Conservation (phyloP, 768 basidiomycete genomes). For the Termitomyces sp. region DNA sequence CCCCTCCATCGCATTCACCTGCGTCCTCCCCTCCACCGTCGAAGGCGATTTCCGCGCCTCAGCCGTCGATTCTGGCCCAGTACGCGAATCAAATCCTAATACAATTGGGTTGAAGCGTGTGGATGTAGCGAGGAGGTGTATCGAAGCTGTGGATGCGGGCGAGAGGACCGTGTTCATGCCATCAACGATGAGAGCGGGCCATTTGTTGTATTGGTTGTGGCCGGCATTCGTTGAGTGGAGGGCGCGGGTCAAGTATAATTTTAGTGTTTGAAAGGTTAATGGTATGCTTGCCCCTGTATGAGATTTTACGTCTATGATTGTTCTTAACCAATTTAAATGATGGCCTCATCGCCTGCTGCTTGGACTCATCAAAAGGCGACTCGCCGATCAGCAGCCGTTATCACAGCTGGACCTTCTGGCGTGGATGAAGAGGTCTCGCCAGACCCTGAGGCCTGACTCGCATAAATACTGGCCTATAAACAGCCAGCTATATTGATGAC, state of each 20-base stretch:
- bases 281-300: background rate
- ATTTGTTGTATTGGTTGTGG: conserved; percentile 61
- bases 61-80: conserved; percentile 57
- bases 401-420: background rate
- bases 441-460: too few relatives aligned
- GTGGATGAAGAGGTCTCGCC: too few relatives aligned
- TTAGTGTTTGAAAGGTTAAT: conserved; percentile 13
- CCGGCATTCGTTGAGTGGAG: conserved; percentile 52
- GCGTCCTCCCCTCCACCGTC: conserved; percentile 63
- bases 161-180: conserved; percentile 62
- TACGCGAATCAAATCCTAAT: conserved; percentile 48
- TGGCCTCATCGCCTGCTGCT: too few relatives aligned
- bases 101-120: conserved; percentile 53
- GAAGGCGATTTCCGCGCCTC: conserved; percentile 77
- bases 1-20: conserved; percentile 57
- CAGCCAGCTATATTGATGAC: too few relatives aligned
- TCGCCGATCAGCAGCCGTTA: too few relatives aligned
- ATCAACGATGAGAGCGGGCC: conserved; percentile 35
- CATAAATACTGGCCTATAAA: too few relatives aligned
- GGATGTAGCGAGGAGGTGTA: conserved; percentile 53
- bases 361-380: too few relatives aligned
- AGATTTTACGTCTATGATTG: background rate
- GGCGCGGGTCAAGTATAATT: conserved; percentile 65
- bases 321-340: background rate
- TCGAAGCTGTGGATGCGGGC: conserved; percentile 52